Conservation (phyloP, 305 asterid species). For the Ajuga reptans region DNA sequence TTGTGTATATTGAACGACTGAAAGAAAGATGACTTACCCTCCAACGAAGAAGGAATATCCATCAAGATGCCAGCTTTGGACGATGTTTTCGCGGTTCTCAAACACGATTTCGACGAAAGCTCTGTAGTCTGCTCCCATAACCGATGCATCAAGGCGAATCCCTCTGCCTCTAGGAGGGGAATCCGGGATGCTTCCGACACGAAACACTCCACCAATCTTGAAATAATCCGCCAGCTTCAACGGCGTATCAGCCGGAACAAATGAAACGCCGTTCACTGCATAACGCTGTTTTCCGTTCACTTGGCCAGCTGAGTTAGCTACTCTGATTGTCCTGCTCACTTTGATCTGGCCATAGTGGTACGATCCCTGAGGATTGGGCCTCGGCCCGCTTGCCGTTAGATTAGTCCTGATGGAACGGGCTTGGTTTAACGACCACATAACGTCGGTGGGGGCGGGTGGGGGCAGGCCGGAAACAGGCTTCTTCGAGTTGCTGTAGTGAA, state of each 20-base stretch:
- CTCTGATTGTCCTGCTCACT: slow-evolving; percentile 34
- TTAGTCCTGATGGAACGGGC: slow-evolving; percentile 68
- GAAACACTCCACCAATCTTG: slow-evolving; percentile 50
- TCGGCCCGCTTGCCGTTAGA: slow-evolving; percentile 70
- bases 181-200: slow-evolving; percentile 54
- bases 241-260: slow-evolving; percentile 54
- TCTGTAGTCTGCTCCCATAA: slow-evolving; percentile 55
- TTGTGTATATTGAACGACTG: no score
- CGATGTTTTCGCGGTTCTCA: slow-evolving; percentile 41
- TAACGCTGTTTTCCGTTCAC: slow-evolving; percentile 49
- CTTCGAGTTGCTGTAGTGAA: slow-evolving; percentile 45
- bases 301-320: slow-evolving; percentile 32
- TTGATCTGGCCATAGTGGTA: slow-evolving; percentile 64
- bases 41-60: slow-evolving; percentile 65
- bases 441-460: slow-evolving; percentile 33
- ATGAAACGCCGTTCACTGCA: slow-evolving; percentile 59
- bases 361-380: slow-evolving; percentile 84
- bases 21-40: slow-evolving; percentile 34
- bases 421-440: slow-evolving; percentile 47
- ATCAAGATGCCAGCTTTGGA: slow-evolving; percentile 67
- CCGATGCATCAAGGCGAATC: slow-evolving; percentile 42
- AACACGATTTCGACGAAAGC: slow-evolving; percentile 62
- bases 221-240: slow-evolving; percentile 67
- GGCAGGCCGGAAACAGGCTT: slow-evolving; percentile 35
- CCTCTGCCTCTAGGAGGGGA: slow-evolving; percentile 28